Evolutionary conservation across 148 eudicot species (phyloP).

Genomic region (Rhododendron kiyosumense): DNA sequence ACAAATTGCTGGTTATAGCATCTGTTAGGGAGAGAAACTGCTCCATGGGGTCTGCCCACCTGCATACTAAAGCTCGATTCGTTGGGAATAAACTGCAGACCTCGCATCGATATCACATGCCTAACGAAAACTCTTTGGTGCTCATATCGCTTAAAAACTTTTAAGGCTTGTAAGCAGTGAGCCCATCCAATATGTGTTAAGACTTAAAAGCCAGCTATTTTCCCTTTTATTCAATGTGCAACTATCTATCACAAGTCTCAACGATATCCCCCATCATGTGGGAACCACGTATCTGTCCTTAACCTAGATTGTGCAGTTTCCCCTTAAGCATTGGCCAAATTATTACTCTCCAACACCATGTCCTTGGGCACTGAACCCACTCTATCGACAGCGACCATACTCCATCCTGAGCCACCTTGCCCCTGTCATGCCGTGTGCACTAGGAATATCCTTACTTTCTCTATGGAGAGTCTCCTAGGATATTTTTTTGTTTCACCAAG

Average conservation of each 20-base stretch:
- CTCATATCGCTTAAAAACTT: not conserved
- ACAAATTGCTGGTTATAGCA: not conserved
- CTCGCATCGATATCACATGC: not conserved
- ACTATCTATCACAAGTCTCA: not conserved
- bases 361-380: not conserved
- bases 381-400: not conserved
- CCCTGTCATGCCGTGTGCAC: not conserved
- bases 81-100: not conserved
- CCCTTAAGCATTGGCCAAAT: not conserved
- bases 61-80: not conserved
- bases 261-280: not conserved
- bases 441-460: not conserved
- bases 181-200: not conserved
- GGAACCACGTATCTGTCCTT: not conserved
- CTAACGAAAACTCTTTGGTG: not conserved
- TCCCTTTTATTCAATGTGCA: not conserved
- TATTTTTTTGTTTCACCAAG: not conserved
- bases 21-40: not conserved
- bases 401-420: not conserved
- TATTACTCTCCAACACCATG: not conserved
- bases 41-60: not conserved
- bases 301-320: not conserved
- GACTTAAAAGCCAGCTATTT: not conserved
- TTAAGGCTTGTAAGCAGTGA: not conserved
- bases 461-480: not conserved